Base-by-base conservation (phyloP, 2,329 filamentous ascomycete species). In the Beauveria australis region DNA sequence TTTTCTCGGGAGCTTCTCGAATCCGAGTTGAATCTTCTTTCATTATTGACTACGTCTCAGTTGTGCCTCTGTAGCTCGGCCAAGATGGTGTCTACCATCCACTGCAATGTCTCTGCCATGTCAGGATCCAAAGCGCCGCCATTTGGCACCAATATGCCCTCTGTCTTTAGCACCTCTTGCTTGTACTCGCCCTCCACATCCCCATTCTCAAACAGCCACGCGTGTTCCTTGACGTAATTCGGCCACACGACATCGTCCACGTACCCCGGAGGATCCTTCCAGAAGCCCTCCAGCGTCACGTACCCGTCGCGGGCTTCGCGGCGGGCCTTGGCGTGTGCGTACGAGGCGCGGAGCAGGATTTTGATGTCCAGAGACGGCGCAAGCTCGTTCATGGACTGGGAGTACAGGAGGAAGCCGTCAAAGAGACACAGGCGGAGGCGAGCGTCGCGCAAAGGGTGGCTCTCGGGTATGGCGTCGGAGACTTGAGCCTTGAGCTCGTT, bases 171-270 rank as follows among this genome's bases (percentile, higher is more conserved):
- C 53, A 79, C 76, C 0, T 76, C 73, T 19, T 74, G 70, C 46
- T 82, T 77, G 10, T 86, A 69, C 52, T 74, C 68, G 0, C 82
- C 82, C 66, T 89, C 82, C 0, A 91, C 89, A 69, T 92, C 77
- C 0, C 84, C 87, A 8, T 77, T 75, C 64, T 86, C 74, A 70
- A 97, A 94, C 72, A 99, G 77, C 80, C 90, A 96, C 24, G 78
- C 78, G 75, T 97, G 92, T 67, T 91, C 85, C 58, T 82, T 79
- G 3, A 89, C 89, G 73, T 97, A 97, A 68, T 96, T 93, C 3
- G 93, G 93, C 94, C 94, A 99, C 5, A 99, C 94, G 59, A 99
- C 83, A 71, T 89, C 84, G 71, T 97, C 92, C 43, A 97, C 92
- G 72, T 97, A 99, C 0, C 91, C 92, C 0, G 91, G 91, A 0